Percentiles rank a stretch among this genome's conserved stretches.
Conservation (phyloP, 495 filamentous ascomycete species). For the Xylaria nigripes region DNA sequence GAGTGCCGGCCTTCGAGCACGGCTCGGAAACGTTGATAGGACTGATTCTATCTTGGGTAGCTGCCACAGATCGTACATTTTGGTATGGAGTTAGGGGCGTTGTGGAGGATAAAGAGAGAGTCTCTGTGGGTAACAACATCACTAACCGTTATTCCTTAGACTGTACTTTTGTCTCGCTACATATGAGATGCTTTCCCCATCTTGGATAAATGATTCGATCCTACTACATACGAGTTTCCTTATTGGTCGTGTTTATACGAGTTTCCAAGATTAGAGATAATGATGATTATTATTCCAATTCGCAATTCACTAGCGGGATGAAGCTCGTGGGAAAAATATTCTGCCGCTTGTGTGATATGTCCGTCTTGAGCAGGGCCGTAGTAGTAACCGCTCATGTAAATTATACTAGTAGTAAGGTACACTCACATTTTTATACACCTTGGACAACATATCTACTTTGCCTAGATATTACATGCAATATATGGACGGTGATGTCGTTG, state of each 20-base stretch:
- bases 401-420: too few species aligned
- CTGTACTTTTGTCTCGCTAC: not conserved
- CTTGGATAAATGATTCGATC: not conserved
- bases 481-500: too few species aligned
- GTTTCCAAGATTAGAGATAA: not conserved
- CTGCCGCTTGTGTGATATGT: too few species aligned
- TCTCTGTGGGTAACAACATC: not conserved
- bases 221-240: not conserved
- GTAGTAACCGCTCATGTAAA: too few species aligned
- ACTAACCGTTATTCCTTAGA: not conserved
- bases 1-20: not conserved
- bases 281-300: not conserved
- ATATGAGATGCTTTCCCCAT: not conserved
- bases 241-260: too few species aligned
- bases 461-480: too few species aligned
- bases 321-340: too few species aligned
- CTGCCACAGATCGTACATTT: not conserved
- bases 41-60: not conserved
- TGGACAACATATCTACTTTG: too few species aligned
- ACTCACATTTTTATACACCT: too few species aligned
- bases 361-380: not conserved
- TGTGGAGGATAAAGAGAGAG: not conserved
- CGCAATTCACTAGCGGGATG: not conserved
- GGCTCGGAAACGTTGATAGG: too few species aligned
- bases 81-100: slow-evolving; percentile 9